These are phyloP conservation scores for Venturia carpophila DNA, from an alignment of 2,329 filamentous ascomycete genomes.

Conservation along the genomic window DNA sequence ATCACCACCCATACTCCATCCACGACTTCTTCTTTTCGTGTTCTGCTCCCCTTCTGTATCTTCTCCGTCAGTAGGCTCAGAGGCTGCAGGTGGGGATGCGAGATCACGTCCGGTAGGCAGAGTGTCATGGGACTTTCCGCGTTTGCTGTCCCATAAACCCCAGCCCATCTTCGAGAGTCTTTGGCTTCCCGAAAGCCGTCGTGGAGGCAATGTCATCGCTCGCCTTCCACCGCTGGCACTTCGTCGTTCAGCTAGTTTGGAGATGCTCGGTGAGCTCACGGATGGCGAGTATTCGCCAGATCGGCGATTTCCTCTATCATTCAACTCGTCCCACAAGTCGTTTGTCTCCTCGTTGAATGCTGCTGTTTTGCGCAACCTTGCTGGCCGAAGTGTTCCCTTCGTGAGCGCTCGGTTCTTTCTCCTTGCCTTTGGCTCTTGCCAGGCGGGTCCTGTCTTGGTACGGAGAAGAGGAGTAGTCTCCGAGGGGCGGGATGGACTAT, in stretches of 20 bases:
- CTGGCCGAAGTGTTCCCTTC: conserved; percentile 8
- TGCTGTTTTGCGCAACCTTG: conserved; percentile 31
- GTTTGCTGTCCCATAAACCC: neutral
- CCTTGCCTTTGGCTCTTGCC: neutral
- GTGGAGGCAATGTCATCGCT: conserved; percentile 6
- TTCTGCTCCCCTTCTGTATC: conserved; percentile 13
- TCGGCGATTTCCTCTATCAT: conserved; percentile 54
- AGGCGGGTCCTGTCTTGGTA: conserved; percentile 27
- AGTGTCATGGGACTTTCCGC: neutral
- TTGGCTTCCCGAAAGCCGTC: neutral
- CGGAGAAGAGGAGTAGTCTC: conserved; percentile 33
- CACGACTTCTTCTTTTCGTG: conserved; percentile 3
- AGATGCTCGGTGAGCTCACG: neutral
- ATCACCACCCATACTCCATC: conserved; percentile 11
- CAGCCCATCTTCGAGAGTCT: neutral
- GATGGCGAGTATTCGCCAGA: conserved; percentile 10
- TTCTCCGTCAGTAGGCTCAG: conserved; percentile 13
- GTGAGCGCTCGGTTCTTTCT: conserved; percentile 4
- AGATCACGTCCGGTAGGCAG: neutral
- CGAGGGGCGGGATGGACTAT: neutral
- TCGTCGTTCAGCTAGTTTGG: conserved; percentile 8
- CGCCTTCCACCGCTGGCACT: neutral
- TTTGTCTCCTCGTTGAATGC: conserved; percentile 57
- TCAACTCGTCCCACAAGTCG: conserved; percentile 82
- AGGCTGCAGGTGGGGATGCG: neutral